A percentile compares a stretch with the other conserved stretches of the same genome.
These are phyloP conservation scores for Colletotrichum orchidophilum DNA, from an alignment of 2,329 filamentous ascomycete species.

Conservation along the genomic window DNA sequence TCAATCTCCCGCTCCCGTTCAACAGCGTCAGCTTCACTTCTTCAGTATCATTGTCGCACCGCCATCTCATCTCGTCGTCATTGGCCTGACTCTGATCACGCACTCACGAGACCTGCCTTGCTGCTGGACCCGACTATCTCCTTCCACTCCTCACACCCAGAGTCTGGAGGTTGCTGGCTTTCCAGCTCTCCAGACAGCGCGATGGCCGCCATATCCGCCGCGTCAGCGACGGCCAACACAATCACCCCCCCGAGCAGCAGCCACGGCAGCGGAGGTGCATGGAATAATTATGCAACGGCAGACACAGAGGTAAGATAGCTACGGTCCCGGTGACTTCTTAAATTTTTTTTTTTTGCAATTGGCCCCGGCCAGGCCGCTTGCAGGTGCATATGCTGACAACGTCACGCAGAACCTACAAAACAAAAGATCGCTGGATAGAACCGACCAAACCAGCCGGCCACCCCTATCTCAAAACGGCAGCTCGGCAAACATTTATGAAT, in stretches of 20 bases:
- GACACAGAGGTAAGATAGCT: slow-evolving; percentile 49
- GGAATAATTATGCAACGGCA: slow-evolving; percentile 48
- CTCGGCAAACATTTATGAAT: slow-evolving; percentile 34
- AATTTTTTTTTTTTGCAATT: neutral
- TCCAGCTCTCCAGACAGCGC: slow-evolving; percentile 34
- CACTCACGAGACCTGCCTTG: slow-evolving; percentile 1
- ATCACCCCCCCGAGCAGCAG: slow-evolving; percentile 60
- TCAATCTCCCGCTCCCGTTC: slow-evolving; percentile 12
- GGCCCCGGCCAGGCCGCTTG: neutral
- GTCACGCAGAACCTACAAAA: slow-evolving; percentile 35
- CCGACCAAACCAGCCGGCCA: slow-evolving; percentile 33
- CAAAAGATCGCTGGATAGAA: slow-evolving; percentile 23
- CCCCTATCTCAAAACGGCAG: slow-evolving; percentile 37
- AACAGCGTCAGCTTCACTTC: slow-evolving; percentile 12
- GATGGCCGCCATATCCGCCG: slow-evolving; percentile 65
- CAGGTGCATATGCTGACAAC: slow-evolving; percentile 4
- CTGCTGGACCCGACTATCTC: neutral
- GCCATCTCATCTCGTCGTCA: slow-evolving; percentile 3
- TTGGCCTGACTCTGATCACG: slow-evolving; percentile 21
- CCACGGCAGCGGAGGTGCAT: slow-evolving; percentile 58
- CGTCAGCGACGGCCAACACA: slow-evolving; percentile 56
- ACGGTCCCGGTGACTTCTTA: neutral
- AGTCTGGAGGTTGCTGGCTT: slow-evolving; percentile 26
- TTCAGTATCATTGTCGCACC: slow-evolving; percentile 7
- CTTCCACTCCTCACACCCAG: neutral